phyloP scores from a whole-genome alignment of 176 grass and related monocot species.

The maize (Zea mays) region DNA sequence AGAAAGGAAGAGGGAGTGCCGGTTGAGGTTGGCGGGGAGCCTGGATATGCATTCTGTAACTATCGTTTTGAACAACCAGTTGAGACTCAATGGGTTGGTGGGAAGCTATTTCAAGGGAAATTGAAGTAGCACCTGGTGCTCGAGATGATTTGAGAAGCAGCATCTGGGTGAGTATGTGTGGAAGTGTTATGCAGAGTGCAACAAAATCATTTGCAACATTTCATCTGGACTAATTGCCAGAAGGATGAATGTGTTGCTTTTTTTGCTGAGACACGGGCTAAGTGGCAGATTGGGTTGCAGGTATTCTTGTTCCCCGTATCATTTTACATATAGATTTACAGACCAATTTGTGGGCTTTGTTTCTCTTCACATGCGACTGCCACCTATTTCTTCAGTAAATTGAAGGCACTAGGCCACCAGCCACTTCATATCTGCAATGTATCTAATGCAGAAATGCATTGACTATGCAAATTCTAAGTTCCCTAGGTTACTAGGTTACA shows the following conservation, averaged over 20 bases:
- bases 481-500: conserved; percentile 12
- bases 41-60: conserved; percentile 70
- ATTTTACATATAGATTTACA: background rate
- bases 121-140: conserved; percentile 50
- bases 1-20: conserved; percentile 66
- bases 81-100: conserved; percentile 84
- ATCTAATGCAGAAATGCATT: conserved; percentile 5
- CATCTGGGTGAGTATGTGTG: conserved; percentile 93
- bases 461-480: conserved; percentile 5
- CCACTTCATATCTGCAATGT: conserved; percentile 6
- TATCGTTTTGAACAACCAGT: conserved; percentile 62
- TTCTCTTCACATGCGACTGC: background rate
- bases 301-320: conserved; percentile 36
- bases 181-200: conserved; percentile 74
- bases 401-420: background rate
- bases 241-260: conserved; percentile 71
- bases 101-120: conserved; percentile 83
- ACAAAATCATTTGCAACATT: conserved; percentile 71
- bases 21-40: conserved; percentile 65
- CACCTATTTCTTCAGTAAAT: conserved; percentile 1
- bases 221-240: conserved; percentile 72
- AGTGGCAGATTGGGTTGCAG: conserved; percentile 96
- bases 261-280: conserved; percentile 80
- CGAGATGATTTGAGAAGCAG: conserved; percentile 78
- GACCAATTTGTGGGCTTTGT: background rate